Conservation (phyloP, 2,329 filamentous ascomycete species). For the Penicillium concentricum region DNA sequence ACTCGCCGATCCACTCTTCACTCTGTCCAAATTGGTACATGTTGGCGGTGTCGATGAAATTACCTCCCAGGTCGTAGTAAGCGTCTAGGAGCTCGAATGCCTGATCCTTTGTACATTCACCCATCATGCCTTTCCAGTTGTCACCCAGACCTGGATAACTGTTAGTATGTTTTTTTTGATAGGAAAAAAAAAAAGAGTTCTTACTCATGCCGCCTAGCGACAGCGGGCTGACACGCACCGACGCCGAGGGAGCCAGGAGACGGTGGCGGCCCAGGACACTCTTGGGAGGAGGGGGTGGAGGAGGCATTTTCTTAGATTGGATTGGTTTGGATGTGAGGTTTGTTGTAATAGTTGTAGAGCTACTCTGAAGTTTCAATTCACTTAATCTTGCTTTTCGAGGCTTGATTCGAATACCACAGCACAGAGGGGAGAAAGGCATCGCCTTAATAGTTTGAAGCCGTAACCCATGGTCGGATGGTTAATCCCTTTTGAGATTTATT, state of each 20-base stretch:
- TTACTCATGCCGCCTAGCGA: slow-evolving; percentile 35
- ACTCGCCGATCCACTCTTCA: slow-evolving; percentile 52
- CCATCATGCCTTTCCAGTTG: slow-evolving; percentile 24
- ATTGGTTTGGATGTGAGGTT: too few species aligned
- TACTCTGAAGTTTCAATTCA: too few species aligned
- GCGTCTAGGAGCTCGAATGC: slow-evolving; percentile 48
- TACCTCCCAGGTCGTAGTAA: slow-evolving; percentile 50
- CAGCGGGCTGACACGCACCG: slow-evolving; percentile 31
- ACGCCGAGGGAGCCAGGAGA: slow-evolving; percentile 29
- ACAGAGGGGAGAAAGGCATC: too few species aligned
- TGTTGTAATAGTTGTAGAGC: too few species aligned
- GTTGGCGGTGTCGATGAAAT: slow-evolving; percentile 55
- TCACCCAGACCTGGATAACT: slow-evolving; percentile 21
- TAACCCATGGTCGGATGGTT: too few species aligned
- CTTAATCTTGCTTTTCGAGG: too few species aligned
- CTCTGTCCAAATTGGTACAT: slow-evolving; percentile 49
- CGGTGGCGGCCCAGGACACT: slow-evolving; percentile 21
- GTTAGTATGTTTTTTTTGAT: too few species aligned
- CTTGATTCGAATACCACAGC: too few species aligned
- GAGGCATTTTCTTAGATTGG: too few species aligned
- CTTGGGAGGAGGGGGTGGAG: neutral
- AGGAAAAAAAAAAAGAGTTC: neutral
- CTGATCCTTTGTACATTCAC: slow-evolving; percentile 46
- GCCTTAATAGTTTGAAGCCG: too few species aligned
- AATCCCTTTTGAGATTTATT: too few species aligned